Evolutionary conservation across 805 yeast genomes (phyloP).

Genomic region (Hanseniaspora jakobsenii): DNA sequence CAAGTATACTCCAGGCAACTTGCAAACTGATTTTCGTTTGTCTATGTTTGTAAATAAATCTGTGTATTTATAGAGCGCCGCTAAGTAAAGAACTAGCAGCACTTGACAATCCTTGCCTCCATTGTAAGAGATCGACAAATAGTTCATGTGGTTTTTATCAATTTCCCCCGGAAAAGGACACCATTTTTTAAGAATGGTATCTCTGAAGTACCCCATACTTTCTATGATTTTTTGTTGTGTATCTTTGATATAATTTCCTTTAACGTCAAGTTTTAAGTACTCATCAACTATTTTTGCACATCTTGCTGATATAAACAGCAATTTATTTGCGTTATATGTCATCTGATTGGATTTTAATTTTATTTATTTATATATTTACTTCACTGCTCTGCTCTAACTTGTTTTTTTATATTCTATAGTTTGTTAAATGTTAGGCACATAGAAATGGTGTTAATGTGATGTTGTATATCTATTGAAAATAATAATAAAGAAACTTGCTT

Average conservation of each 20-base stretch:
- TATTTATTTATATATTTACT: too few relatives aligned
- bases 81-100: slow-evolving; percentile 61
- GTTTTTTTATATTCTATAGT: too few relatives aligned
- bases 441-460: too few relatives aligned
- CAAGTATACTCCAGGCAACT: slow-evolving; percentile 54
- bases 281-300: slow-evolving; percentile 24
- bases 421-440: too few relatives aligned
- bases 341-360: too few relatives aligned
- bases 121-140: slow-evolving; percentile 63
- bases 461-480: too few relatives aligned
- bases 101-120: slow-evolving; percentile 97
- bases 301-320: slow-evolving; percentile 19
- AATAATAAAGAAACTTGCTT: too few relatives aligned
- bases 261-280: slow-evolving; percentile 19
- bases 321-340: background rate
- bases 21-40: too few relatives aligned
- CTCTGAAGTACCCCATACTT: slow-evolving; percentile 21
- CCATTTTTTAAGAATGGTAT: slow-evolving; percentile 21
- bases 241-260: background rate
- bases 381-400: too few relatives aligned
- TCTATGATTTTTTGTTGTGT: slow-evolving; percentile 19
- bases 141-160: slow-evolving; percentile 34
- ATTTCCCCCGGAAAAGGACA: slow-evolving; percentile 23
- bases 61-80: slow-evolving; percentile 40
- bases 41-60: too few relatives aligned